Conservation (phyloP, 768 basidiomycete species). For the Strobilomyces echinocephalus region DNA sequence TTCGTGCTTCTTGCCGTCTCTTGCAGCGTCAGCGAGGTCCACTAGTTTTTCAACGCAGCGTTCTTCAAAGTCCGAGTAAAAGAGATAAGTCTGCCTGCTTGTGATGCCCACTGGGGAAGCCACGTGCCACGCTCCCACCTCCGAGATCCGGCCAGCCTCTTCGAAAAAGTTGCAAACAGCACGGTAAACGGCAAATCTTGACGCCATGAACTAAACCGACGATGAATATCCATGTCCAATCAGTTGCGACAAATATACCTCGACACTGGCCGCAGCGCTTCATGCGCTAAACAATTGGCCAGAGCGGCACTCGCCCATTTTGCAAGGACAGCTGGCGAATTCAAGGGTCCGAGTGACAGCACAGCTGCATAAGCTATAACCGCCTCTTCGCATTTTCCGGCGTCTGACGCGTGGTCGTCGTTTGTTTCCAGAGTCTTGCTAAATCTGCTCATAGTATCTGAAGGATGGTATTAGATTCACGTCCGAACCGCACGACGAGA, state of each 20-base stretch:
- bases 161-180: too few relatives aligned
- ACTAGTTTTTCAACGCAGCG: too few relatives aligned
- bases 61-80: too few relatives aligned
- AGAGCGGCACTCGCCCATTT: not conserved
- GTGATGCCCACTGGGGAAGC: too few relatives aligned
- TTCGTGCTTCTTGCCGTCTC: too few relatives aligned
- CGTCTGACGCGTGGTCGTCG: not conserved
- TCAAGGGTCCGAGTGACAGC: not conserved
- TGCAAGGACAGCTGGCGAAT: not conserved
- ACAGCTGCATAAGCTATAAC: not conserved
- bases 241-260: not conserved
- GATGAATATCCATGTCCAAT: too few relatives aligned
- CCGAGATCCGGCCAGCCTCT: too few relatives aligned
- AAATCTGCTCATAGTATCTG: not conserved
- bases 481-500: not conserved
- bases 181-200: too few relatives aligned
- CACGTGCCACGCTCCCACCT: too few relatives aligned
- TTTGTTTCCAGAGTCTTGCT: not conserved
- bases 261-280: not conserved
- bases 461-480: not conserved
- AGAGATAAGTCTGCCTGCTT: too few relatives aligned
- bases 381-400: not conserved
- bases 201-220: too few relatives aligned
- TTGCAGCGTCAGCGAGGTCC: too few relatives aligned
- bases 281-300: not conserved